Evolutionary conservation across 805 yeast genomes (phyloP).

Genomic region (Tetrapisispora pingtungensis): DNA sequence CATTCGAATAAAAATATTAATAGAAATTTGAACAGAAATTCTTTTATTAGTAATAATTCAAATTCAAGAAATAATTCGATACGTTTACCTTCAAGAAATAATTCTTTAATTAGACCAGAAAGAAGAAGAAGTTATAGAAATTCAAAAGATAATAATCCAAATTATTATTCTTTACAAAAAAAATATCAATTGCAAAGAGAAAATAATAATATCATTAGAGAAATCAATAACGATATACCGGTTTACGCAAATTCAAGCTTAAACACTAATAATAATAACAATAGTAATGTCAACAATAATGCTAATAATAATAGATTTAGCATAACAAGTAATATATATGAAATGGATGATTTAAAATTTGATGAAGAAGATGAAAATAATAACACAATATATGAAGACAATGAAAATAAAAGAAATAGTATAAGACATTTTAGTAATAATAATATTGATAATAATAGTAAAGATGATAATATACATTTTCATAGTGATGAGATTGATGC

Average conservation of each 20-base stretch:
- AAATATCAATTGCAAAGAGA: slow-evolving; percentile 50
- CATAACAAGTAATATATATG: slow-evolving; percentile 2
- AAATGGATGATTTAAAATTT: slow-evolving; percentile 2
- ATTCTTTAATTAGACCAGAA: slow-evolving; percentile 78
- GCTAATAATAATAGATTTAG: slow-evolving; percentile 3
- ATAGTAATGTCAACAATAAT: too few relatives aligned
- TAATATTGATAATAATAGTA: neutral
- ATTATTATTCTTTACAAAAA: slow-evolving; percentile 66
- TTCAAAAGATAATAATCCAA: slow-evolving; percentile 54
- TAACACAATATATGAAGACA: neutral
- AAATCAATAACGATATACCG: neutral
- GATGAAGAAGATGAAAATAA: neutral
- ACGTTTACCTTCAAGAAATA: slow-evolving; percentile 21
- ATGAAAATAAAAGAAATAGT: neutral
- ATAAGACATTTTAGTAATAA: neutral
- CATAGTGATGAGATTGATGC: neutral
- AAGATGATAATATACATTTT: neutral
- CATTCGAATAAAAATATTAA: neutral
- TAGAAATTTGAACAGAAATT: neutral
- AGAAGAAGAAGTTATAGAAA: slow-evolving; percentile 45
- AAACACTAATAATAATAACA: neutral
- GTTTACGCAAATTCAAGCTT: neutral
- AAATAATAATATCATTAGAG: slow-evolving; percentile 33
- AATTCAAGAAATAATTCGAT: neutral
- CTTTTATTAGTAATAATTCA: neutral